A percentile compares a stretch with the other conserved stretches of the same genome.
phyloP scores from a whole-genome alignment of 2,329 filamentous ascomycete species.

The Calycina herbarum region DNA sequence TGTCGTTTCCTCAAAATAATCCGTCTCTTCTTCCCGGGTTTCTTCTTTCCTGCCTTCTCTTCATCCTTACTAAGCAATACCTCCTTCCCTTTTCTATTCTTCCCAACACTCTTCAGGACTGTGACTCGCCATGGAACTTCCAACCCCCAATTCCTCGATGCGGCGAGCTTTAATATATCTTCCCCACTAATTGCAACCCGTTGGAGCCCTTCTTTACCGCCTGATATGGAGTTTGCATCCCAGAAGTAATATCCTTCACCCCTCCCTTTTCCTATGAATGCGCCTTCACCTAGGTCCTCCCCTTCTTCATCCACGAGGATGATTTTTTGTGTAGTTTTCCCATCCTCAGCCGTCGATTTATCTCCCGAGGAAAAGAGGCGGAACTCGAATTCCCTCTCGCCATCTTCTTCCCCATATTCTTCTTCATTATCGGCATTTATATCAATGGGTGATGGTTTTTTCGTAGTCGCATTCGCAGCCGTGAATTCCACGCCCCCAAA shows the following conservation, averaged over 20 bases:
- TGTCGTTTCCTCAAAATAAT: slow-evolving; percentile 49
- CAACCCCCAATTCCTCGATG: slow-evolving; percentile 53
- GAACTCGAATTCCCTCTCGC: slow-evolving; percentile 53
- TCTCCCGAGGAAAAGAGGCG: slow-evolving; percentile 50
- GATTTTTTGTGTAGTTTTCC: slow-evolving; percentile 47
- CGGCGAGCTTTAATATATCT: slow-evolving; percentile 49
- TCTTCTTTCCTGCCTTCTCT: slow-evolving; percentile 36
- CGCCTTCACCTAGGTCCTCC: slow-evolving; percentile 40
- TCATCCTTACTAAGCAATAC: slow-evolving; percentile 8
- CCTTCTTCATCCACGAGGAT: slow-evolving; percentile 47
- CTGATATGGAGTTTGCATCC: slow-evolving; percentile 39
- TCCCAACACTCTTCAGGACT: slow-evolving; percentile 40
- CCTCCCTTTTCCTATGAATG: slow-evolving; percentile 43
- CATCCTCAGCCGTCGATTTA: neutral
- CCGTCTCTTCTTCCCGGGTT: slow-evolving; percentile 60
- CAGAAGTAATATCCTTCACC: slow-evolving; percentile 52
- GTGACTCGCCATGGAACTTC: slow-evolving; percentile 62
- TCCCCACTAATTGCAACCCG: slow-evolving; percentile 52
- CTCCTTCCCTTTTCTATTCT: slow-evolving; percentile 29
- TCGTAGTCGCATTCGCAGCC: neutral
- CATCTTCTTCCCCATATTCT: slow-evolving; percentile 30
- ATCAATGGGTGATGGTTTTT: neutral
- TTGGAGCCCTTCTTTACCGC: slow-evolving; percentile 43
- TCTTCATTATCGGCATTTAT: slow-evolving; percentile 23
- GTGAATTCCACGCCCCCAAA: slow-evolving; percentile 24